Evolutionary conservation across 495 filamentous ascomycete genomes (phyloP).

Genomic region (Pyrenula aspistea): DNA sequence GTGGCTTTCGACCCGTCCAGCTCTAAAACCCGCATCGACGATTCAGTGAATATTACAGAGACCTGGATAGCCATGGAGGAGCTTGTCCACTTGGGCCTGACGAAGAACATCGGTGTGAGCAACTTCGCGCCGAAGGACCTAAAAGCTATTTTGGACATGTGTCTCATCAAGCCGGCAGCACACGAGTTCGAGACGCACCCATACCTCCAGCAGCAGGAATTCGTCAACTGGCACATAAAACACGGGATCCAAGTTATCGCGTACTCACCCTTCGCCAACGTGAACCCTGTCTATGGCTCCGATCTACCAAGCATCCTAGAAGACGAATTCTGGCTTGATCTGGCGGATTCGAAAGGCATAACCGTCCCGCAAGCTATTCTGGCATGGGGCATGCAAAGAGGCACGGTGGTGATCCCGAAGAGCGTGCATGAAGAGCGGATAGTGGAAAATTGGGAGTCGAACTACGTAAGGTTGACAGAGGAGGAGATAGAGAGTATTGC

Average conservation of each 20-base stretch:
- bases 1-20: conserved; percentile 75
- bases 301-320: conserved; percentile 43
- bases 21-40: conserved; percentile 51
- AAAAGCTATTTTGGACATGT: conserved; percentile 56
- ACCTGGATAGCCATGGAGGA: conserved; percentile 78
- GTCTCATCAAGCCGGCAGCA: conserved; percentile 59
- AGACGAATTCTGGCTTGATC: conserved; percentile 44
- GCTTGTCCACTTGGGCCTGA: conserved; percentile 53
- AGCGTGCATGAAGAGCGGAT: conserved; percentile 25
- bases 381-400: conserved; percentile 39
- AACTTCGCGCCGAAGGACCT: conserved; percentile 71
- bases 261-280: conserved; percentile 63
- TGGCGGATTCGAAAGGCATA: conserved; percentile 34
- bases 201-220: conserved; percentile 47
- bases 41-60: conserved; percentile 50
- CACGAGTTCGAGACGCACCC: conserved; percentile 89
- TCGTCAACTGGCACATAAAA: conserved; percentile 39
- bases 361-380: conserved; percentile 33
- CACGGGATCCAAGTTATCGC: conserved; percentile 50
- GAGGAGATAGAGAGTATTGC: conserved; percentile 43
- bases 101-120: conserved; percentile 66
- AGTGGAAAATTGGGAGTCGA: conserved; percentile 10
- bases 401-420: conserved; percentile 36
- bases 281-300: conserved; percentile 47
- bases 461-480: conserved; percentile 10